phyloP scores from a whole-genome alignment of 1,139 yeast genomes.

The Debaryomyces subglobosus region DNA sequence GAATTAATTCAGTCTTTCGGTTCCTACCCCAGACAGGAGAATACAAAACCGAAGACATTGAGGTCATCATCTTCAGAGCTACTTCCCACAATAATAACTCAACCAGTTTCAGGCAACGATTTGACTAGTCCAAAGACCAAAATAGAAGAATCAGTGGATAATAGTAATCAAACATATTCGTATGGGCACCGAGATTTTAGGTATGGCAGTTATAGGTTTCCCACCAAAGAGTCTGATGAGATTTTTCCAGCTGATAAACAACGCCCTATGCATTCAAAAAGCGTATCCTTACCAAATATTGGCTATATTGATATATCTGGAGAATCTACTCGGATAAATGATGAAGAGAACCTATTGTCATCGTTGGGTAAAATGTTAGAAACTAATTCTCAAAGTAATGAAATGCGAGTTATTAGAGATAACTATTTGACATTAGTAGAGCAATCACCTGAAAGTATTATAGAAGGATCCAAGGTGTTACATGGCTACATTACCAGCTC shows the following conservation, averaged over 20 bases:
- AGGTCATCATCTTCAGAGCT: slow-evolving; percentile 5
- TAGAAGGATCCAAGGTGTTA: neutral
- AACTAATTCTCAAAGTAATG: neutral
- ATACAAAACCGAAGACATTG: neutral
- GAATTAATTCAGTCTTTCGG: slow-evolving; percentile 11
- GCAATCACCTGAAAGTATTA: neutral
- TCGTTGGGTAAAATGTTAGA: slow-evolving; percentile 3
- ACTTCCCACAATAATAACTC: slow-evolving; percentile 7
- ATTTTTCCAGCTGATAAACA: neutral
- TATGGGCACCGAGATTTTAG: neutral
- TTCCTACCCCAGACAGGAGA: neutral
- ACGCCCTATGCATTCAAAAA: slow-evolving; percentile 1
- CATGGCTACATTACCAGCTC: slow-evolving; percentile 2
- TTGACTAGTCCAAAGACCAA: neutral
- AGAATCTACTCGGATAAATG: neutral
- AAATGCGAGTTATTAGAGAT: neutral
- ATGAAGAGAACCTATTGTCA: slow-evolving; percentile 6
- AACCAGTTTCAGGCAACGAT: neutral
- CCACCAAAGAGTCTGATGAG: neutral
- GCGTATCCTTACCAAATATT: slow-evolving; percentile 3
- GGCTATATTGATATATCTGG: neutral
- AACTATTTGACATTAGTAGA: slow-evolving; percentile 5
- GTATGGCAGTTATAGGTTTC: neutral
- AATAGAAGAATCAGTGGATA: neutral
- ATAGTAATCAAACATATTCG: neutral